Percentiles rank a stretch among this genome's conserved stretches.
Evolutionary conservation across 2,329 filamentous ascomycete species (phyloP).

Genomic region (Fusarium udum): DNA sequence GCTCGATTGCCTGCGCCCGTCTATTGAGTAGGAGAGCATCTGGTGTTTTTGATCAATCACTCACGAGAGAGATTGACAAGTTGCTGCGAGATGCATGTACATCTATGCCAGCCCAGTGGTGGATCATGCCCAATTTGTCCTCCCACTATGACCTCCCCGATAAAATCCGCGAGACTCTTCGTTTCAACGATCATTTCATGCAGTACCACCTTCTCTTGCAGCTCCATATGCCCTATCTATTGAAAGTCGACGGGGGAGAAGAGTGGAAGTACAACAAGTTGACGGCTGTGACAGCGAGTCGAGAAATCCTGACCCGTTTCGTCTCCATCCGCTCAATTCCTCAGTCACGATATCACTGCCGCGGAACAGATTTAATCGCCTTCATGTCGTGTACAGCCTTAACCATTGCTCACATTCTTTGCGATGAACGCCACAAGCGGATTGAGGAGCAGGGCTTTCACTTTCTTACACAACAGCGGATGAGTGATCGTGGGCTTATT

Average conservation of each 20-base stretch:
- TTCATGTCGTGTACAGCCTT: slow-evolving; percentile 61
- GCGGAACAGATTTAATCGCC: slow-evolving; percentile 60
- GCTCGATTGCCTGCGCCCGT: slow-evolving; percentile 53
- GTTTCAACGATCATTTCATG: slow-evolving; percentile 57
- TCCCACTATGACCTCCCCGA: slow-evolving; percentile 21
- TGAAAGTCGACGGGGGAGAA: slow-evolving; percentile 49
- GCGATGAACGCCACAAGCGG: slow-evolving; percentile 34
- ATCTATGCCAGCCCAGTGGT: slow-evolving; percentile 58
- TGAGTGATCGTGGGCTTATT: slow-evolving; percentile 53
- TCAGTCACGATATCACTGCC: slow-evolving; percentile 52
- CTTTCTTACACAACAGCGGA: slow-evolving; percentile 53
- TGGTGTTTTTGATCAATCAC: slow-evolving; percentile 32
- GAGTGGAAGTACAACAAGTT: slow-evolving; percentile 58
- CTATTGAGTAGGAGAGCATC: slow-evolving; percentile 59
- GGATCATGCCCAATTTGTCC: slow-evolving; percentile 49
- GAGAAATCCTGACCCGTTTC: slow-evolving; percentile 60
- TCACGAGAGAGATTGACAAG: slow-evolving; percentile 55
- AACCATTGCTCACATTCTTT: slow-evolving; percentile 58
- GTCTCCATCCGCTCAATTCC: slow-evolving; percentile 54
- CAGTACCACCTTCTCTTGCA: slow-evolving; percentile 62
- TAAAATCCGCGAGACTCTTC: slow-evolving; percentile 43
- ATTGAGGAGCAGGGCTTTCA: slow-evolving; percentile 28
- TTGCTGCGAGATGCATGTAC: slow-evolving; percentile 56
- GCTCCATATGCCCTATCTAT: slow-evolving; percentile 64
- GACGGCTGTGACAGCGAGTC: slow-evolving; percentile 56